phyloP scores from a whole-genome alignment of 208 protist genomes.

The Trypanosoma mega region DNA sequence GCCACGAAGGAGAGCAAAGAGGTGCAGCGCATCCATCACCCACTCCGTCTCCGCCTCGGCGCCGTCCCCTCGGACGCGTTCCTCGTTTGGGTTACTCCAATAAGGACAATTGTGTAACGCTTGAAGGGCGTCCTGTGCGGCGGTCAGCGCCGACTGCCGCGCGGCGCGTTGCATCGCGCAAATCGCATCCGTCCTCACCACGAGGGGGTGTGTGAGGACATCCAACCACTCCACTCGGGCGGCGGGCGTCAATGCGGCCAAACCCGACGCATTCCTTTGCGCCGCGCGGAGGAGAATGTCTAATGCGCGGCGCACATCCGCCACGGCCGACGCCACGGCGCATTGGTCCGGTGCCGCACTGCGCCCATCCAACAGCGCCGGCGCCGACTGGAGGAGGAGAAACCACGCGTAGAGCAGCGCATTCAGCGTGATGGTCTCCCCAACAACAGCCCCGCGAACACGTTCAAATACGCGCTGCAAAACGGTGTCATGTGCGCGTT shows the following conservation, averaged over 20 bases:
- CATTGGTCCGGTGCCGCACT: constrained; percentile 1
- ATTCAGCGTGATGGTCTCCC: constrained; percentile 53
- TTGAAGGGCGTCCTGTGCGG: too few relatives aligned
- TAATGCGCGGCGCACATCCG: constrained; percentile 28
- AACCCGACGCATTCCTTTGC: neutral
- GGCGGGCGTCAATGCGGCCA: constrained; percentile 11
- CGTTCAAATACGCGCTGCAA: constrained; percentile 43
- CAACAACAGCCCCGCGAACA: constrained; percentile 34
- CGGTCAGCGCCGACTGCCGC: too few relatives aligned
- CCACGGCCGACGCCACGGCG: constrained; percentile 16
- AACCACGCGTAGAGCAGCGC: constrained; percentile 58
- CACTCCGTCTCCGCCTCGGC: neutral
- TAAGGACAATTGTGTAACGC: too few relatives aligned
- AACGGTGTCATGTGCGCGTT: constrained; percentile 19
- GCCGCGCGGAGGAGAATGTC: constrained; percentile 16
- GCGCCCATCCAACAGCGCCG: constrained; percentile 29
- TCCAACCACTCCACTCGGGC: constrained; percentile 26
- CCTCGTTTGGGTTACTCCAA: too few relatives aligned
- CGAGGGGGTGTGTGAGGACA: constrained; percentile 30
- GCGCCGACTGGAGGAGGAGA: constrained; percentile 28
- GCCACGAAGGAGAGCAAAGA: neutral
- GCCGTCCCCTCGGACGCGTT: too few relatives aligned
- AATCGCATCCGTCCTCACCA: neutral
- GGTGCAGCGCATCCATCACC: neutral
- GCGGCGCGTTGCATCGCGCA: too few relatives aligned